A percentile compares a stretch with the other conserved stretches of the same genome.
Evolutionary conservation across 2,329 filamentous ascomycete genomes (phyloP).

Genomic region (Salinomyces thailandicus): DNA sequence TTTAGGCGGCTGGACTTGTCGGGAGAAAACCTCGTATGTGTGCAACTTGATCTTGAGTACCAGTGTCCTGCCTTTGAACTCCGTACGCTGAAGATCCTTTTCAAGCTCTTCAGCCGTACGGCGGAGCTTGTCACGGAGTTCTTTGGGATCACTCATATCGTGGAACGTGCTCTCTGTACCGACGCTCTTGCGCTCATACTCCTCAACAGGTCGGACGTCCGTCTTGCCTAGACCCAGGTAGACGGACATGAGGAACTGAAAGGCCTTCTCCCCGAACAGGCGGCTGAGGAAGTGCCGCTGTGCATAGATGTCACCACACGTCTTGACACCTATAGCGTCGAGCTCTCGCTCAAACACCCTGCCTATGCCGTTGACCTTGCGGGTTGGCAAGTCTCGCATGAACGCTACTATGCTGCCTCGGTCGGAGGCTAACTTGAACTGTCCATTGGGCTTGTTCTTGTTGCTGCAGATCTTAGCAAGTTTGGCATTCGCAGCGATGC

Average conservation of each 20-base stretch:
- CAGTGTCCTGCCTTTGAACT: slow-evolving; percentile 82
- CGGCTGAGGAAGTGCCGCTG: slow-evolving; percentile 62
- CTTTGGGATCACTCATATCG: slow-evolving; percentile 59
- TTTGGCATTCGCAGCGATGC: slow-evolving; percentile 86
- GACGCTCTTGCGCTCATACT: slow-evolving; percentile 84
- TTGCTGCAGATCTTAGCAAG: slow-evolving; percentile 94
- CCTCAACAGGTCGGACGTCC: slow-evolving; percentile 70
- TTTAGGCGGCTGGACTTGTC: slow-evolving; percentile 65
- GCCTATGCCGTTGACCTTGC: slow-evolving; percentile 93
- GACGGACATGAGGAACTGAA: slow-evolving; percentile 72
- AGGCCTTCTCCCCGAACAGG: slow-evolving; percentile 86
- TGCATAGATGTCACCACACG: slow-evolving; percentile 75
- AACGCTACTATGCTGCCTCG: slow-evolving; percentile 69
- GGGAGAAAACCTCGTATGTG: slow-evolving; percentile 81
- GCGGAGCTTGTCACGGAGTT: slow-evolving; percentile 67
- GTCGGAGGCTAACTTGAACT: slow-evolving; percentile 66
- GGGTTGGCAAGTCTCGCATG: slow-evolving; percentile 70
- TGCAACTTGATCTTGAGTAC: slow-evolving; percentile 89
- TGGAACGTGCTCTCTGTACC: slow-evolving; percentile 88
- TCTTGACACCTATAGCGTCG: slow-evolving; percentile 74
- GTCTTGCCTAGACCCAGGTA: slow-evolving; percentile 82
- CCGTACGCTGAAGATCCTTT: slow-evolving; percentile 66
- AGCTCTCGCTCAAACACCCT: slow-evolving; percentile 87
- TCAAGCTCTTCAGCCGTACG: slow-evolving; percentile 76
- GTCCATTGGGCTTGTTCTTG: slow-evolving; percentile 91